These are phyloP conservation scores for Elsinoe fawcettii DNA, from an alignment of 2,329 filamentous ascomycete genomes.

Conservation along the genomic window DNA sequence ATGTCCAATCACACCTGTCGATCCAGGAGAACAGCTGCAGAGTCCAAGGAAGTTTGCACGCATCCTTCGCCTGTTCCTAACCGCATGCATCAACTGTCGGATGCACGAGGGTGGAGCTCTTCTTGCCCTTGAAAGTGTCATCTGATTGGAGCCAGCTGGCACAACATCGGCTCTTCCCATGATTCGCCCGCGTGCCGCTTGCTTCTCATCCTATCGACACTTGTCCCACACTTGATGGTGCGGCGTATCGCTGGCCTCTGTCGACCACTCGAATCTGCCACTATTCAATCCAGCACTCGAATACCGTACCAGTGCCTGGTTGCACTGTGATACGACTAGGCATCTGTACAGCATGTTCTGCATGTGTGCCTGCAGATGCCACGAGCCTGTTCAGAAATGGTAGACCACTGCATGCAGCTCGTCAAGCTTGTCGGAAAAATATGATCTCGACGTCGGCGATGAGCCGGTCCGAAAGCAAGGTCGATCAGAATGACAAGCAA, in stretches of 20 bases:
- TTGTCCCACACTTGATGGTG: slow-evolving; percentile 5
- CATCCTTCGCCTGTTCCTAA: slow-evolving; percentile 14
- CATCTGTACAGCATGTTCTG: not conserved
- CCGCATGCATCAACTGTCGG: not conserved
- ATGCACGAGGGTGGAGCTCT: slow-evolving; percentile 1
- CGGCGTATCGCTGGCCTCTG: slow-evolving; percentile 3
- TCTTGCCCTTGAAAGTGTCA: not conserved
- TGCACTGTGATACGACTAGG: not conserved
- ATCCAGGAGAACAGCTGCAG: not conserved
- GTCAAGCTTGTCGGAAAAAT: not conserved
- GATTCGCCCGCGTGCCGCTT: slow-evolving; percentile 12
- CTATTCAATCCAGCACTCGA: not conserved
- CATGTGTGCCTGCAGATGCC: not conserved
- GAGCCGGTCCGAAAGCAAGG: slow-evolving; percentile 3
- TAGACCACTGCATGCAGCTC: not conserved
- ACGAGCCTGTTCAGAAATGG: not conserved
- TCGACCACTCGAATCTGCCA: not conserved
- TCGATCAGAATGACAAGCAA: not conserved
- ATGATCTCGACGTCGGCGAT: not conserved
- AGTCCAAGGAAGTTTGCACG: not conserved
- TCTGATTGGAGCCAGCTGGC: not conserved
- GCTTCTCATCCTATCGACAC: slow-evolving; percentile 4
- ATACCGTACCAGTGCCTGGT: not conserved
- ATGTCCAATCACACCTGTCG: slow-evolving; percentile 8
- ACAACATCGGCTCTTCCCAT: slow-evolving; percentile 7